Base-by-base conservation (phyloP, 768 basidiomycete genomes). In the Tephrocybe sp. region DNA sequence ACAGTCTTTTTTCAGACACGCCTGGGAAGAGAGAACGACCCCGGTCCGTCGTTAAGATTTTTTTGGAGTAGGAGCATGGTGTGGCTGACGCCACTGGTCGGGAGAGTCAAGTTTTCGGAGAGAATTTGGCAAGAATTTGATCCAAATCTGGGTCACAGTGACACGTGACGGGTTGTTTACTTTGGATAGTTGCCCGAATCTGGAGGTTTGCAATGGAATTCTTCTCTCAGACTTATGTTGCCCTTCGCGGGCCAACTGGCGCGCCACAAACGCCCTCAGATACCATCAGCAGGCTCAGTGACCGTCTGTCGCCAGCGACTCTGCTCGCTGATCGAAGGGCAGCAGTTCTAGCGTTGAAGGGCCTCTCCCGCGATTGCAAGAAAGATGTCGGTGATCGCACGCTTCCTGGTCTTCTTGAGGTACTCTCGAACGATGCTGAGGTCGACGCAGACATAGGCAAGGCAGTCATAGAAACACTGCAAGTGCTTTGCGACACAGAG, bases 381-480 rank as follows among this genome's bases (percentile, higher is more conserved):
- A 76, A 84, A 52, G 91, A 97, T 50, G 89, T 97, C 18, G 94
- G 92, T 13, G 76, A 81, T 53, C 76, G 77, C 40, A 88, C 92
- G 1, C 74, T 98, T 7, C 69, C 78, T 8, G 87, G 90, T 3
- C 79, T 98, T 15, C 63, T 97, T 3, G 84, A 87, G 23, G 87
- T 91, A 25, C 72, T 97, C 25, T 78, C 86, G 60, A 88, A 88
- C 52, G 94, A 97, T 63, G 89, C 93, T 0, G 85, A 91, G 57
- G 80, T 93, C 44, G 97, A 99, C 65, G 75, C 84, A 4, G 97
- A 98, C 59, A 91, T 89, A 52, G 94, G 87, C 1, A 97, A 91
- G 63, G 94, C 94, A 18, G 85, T 86, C 3, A 70, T 99, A 58
- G 97, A 99, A 71, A 97, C 93, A 1, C 71, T 98, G 46, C 79